Percentiles rank a stretch among this genome's conserved stretches.
phyloP scores from a whole-genome alignment of 192 early-diverging fungal species.

The Backusella tarrabulga region DNA sequence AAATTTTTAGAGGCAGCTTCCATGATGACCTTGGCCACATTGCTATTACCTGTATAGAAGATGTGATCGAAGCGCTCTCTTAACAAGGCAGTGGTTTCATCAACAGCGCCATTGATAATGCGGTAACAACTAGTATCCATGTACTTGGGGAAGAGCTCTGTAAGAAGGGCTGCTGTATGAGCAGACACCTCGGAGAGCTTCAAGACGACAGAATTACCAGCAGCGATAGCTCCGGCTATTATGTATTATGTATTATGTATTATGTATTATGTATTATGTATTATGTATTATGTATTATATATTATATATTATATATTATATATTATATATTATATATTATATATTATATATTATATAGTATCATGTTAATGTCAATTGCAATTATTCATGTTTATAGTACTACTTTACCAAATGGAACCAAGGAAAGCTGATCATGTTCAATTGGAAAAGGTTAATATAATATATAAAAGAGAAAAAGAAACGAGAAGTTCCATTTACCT shows the following conservation, averaged over 20 bases:
- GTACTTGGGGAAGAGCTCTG: constrained; percentile 69
- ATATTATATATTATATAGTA: too few relatives aligned
- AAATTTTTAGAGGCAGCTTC: constrained; percentile 82
- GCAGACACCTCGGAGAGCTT: constrained; percentile 84
- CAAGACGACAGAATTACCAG: constrained; percentile 78
- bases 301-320: too few relatives aligned
- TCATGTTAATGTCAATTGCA: too few relatives aligned
- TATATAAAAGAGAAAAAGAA: constrained; percentile 39
- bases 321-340: too few relatives aligned
- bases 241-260: too few relatives aligned
- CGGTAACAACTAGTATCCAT: constrained; percentile 67
- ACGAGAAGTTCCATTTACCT: constrained; percentile 38
- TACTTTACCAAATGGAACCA: constrained; percentile 25
- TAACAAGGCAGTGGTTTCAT: constrained; percentile 75
- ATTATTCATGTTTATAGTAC: not conserved
- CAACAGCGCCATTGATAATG: constrained; percentile 77
- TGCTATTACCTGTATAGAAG: constrained; percentile 86
- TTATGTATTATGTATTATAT: too few relatives aligned
- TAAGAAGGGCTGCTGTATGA: constrained; percentile 63
- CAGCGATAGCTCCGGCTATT: constrained; percentile 81
- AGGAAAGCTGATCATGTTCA: not conserved
- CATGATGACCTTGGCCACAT: constrained; percentile 81
- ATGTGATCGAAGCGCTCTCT: constrained; percentile 83
- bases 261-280: too few relatives aligned
- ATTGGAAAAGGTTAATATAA: not conserved